phyloP scores from a whole-genome alignment of 148 eudicot species.

The Rhododendron williamsianum region DNA sequence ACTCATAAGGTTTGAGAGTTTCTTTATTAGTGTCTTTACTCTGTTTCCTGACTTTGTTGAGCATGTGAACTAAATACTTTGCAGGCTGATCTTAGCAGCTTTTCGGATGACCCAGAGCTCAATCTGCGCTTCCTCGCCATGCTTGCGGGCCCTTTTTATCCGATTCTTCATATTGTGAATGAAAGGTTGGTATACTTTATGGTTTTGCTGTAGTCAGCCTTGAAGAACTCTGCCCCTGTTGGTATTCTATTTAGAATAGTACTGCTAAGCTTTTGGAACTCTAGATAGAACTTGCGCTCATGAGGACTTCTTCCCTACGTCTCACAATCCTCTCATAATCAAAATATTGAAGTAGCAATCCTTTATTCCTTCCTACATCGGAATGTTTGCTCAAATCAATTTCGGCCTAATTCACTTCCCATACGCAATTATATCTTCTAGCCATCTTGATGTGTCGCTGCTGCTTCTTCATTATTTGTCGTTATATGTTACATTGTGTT shows the following conservation, averaged over 20 bases:
- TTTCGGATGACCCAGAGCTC: constrained; percentile 52
- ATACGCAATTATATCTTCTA: not conserved
- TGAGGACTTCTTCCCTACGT: constrained; percentile 2
- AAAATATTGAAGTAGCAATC: not conserved
- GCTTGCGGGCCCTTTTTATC: constrained; percentile 75
- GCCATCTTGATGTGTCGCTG: not conserved
- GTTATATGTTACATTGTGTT: not conserved
- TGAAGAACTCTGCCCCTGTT: not conserved
- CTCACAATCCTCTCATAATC: not conserved
- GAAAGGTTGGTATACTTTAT: constrained; percentile 45
- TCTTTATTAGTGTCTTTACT: not conserved
- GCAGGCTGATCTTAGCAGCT: constrained; percentile 69
- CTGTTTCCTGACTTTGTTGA: not conserved
- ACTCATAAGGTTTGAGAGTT: not conserved
- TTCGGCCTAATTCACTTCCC: not conserved
- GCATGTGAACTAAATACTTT: constrained; percentile 13
- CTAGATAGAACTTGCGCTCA: not conserved
- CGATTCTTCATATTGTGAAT: constrained; percentile 57
- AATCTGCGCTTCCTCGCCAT: constrained; percentile 70
- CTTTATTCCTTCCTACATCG: not conserved
- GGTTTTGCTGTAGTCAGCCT: not conserved
- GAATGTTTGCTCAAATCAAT: not conserved
- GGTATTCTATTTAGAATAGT: not conserved
- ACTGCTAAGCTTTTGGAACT: not conserved
- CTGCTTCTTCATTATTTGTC: not conserved